Evolutionary conservation across 2,329 filamentous ascomycete species (phyloP).

Genomic region (Ilyonectria sp.): DNA sequence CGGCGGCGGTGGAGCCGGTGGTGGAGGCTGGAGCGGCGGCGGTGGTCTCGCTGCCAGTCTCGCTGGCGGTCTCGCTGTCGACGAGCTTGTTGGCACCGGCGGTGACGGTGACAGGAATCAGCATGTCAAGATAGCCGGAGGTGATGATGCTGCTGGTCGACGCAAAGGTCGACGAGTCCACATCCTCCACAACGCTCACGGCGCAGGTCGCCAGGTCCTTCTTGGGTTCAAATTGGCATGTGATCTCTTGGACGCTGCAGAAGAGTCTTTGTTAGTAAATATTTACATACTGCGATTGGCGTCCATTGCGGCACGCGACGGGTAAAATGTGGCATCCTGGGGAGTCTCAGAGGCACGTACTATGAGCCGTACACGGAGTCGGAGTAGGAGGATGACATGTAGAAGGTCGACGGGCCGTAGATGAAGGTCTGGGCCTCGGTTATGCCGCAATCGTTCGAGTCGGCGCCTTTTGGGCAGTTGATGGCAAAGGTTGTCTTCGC

Average conservation of each 20-base stretch:
- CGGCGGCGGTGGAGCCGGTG: constrained; percentile 32
- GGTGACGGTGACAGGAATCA: constrained; percentile 55
- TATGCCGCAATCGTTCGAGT: constrained; percentile 47
- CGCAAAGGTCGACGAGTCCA: constrained; percentile 11
- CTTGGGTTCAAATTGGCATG: constrained; percentile 47
- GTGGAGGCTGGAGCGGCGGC: constrained; percentile 35
- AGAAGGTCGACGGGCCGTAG: constrained; percentile 49
- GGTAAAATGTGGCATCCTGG: too few species aligned
- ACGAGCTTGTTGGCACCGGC: constrained; percentile 56
- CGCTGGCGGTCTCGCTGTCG: constrained; percentile 19
- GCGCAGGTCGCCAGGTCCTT: constrained; percentile 47
- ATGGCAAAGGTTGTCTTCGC: constrained; percentile 51
- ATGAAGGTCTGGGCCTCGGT: constrained; percentile 40
- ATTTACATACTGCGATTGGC: background rate
- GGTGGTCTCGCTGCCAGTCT: constrained; percentile 27
- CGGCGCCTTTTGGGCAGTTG: constrained; percentile 41
- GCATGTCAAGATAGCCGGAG: constrained; percentile 38
- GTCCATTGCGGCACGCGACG: background rate
- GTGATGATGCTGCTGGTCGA: constrained; percentile 18
- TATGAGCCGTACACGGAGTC: constrained; percentile 30
- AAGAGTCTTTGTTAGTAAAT: background rate
- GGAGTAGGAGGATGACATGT: constrained; percentile 33
- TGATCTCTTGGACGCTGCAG: constrained; percentile 36
- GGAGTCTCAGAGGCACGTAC: constrained; percentile 30
- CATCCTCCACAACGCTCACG: constrained; percentile 8